Evolutionary conservation across 208 protist species (phyloP).

Genomic region (Leishmania major): DNA sequence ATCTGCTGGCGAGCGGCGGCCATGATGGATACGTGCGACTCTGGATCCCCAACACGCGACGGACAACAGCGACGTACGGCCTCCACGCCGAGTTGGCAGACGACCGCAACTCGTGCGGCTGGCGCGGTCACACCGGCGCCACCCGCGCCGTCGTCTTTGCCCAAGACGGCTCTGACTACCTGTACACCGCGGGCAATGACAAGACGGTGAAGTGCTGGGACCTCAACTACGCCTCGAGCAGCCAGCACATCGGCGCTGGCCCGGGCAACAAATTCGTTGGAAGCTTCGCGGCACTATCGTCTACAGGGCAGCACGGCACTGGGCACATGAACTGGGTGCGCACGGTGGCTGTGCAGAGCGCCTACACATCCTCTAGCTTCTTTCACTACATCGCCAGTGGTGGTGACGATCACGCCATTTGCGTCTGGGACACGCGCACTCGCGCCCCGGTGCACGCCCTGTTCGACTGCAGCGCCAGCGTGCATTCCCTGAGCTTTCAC

Average conservation of each 20-base stretch:
- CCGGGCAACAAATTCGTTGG: constrained; percentile 53
- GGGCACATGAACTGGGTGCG: constrained; percentile 90
- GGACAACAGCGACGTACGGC: constrained; percentile 31
- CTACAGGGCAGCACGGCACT: constrained; percentile 7
- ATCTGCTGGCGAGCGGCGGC: constrained; percentile 72
- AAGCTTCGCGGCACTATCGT: constrained; percentile 31
- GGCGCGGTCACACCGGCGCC: constrained; percentile 68
- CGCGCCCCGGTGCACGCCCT: constrained; percentile 61
- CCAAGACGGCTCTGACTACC: constrained; percentile 50
- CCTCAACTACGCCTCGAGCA: constrained; percentile 29
- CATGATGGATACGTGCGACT: constrained; percentile 87
- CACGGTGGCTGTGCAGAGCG: constrained; percentile 54
- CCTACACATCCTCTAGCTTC: constrained; percentile 16
- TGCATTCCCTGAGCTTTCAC: constrained; percentile 81
- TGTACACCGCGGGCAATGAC: constrained; percentile 86
- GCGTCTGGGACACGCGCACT: constrained; percentile 82
- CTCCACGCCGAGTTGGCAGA: constrained; percentile 4
- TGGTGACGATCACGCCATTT: constrained; percentile 77
- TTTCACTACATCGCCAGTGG: constrained; percentile 76
- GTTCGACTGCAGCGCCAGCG: constrained; percentile 54
- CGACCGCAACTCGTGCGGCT: constrained; percentile 27
- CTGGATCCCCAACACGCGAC: constrained; percentile 68
- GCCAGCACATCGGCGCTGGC: constrained; percentile 7
- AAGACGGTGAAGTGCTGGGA: constrained; percentile 89
- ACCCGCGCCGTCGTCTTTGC: constrained; percentile 74